These are phyloP conservation scores for Mercurialis annua DNA, from an alignment of 345 rosid genomes.

Conservation along the genomic window DNA sequence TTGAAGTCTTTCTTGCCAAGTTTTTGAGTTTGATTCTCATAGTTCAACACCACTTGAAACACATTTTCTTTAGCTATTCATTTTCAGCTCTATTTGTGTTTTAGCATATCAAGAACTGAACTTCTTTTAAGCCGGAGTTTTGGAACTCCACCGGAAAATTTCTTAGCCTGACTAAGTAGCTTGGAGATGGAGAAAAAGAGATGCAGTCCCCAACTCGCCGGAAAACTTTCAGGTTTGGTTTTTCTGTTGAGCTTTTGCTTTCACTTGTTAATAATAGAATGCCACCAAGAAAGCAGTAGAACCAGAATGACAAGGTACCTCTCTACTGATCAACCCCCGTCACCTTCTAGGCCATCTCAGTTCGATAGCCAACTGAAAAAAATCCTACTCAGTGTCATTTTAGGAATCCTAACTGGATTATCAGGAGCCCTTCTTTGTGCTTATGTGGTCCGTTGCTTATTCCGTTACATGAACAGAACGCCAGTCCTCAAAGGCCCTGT, in stretches of 20 bases:
- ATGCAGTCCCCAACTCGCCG: slow-evolving; percentile 21
- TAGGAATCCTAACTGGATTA: slow-evolving; percentile 64
- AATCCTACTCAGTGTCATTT: slow-evolving; percentile 48
- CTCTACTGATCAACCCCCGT: slow-evolving; percentile 36
- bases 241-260: slow-evolving; percentile 40
- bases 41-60: not conserved
- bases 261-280: slow-evolving; percentile 30
- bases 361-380: slow-evolving; percentile 46
- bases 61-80: not conserved
- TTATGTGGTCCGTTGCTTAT: slow-evolving; percentile 44
- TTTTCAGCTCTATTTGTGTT: not conserved
- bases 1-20: slow-evolving; percentile 12
- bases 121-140: slow-evolving; percentile 4
- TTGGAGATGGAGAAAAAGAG: slow-evolving; percentile 38
- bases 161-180: not conserved
- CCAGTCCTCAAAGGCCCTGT: slow-evolving; percentile 96
- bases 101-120: not conserved
- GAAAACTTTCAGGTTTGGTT: slow-evolving; percentile 20
- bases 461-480: slow-evolving; percentile 63
- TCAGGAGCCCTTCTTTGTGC: slow-evolving; percentile 53
- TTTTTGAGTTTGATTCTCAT: slow-evolving; percentile 8
- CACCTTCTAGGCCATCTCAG: slow-evolving; percentile 39
- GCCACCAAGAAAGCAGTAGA: slow-evolving; percentile 53
- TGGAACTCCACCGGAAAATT: not conserved
- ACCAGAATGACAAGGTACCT: slow-evolving; percentile 32